Base-by-base conservation (phyloP, 1,284 basidiomycete species). In the Cryptococcus sp. region DNA sequence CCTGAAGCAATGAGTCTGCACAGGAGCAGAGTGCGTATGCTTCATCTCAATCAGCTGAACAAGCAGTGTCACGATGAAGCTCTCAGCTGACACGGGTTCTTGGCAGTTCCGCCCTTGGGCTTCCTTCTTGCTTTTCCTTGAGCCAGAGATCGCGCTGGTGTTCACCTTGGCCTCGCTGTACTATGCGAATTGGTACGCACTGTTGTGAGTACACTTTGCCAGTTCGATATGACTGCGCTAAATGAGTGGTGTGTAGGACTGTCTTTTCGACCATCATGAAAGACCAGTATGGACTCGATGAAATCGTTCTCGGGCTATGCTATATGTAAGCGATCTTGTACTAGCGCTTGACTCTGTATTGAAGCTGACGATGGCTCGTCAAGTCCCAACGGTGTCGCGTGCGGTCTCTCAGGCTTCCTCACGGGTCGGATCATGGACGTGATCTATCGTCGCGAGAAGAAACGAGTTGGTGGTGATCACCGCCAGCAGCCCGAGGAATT, bases 221-320 rank as follows among this genome's bases (percentile, higher is more conserved):
- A 19, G 10, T 47, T 27, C 22, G 39, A 25, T 30, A 20, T 19
- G 10, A 52, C 38, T 46, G 19, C 47, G 47, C 23, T 58, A 19
- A n/a, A n/a, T 52, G 35, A 42, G 20, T 19, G 23, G 20, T 25
- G 30, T 3, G 42, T 38, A 69, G 68, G 20, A 73, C 73, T 1
- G 65, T 71, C 22, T 72, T 72, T 58, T 72, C 71, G 0, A 71
- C 71, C 7, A 55, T 73, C 1, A 63, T 76, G 8, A 58, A 70
- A 35, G 53, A 63, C 22, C 43, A 63, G 27, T 76, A 76, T 54
- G 55, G 62, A 7, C 61, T 62, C 43, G 68, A 63, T 46, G 69
- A 72, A 19, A 62, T 70, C 20, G 52, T 70, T 25, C 73, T 76
- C 20, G 74, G 74, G 6, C 55, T 71, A 17, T 66, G 66, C 46